Percentiles rank a stretch among this genome's conserved stretches.
Conservation (phyloP, 305 asterid genomes). For the Solanum aculeatissimum region DNA sequence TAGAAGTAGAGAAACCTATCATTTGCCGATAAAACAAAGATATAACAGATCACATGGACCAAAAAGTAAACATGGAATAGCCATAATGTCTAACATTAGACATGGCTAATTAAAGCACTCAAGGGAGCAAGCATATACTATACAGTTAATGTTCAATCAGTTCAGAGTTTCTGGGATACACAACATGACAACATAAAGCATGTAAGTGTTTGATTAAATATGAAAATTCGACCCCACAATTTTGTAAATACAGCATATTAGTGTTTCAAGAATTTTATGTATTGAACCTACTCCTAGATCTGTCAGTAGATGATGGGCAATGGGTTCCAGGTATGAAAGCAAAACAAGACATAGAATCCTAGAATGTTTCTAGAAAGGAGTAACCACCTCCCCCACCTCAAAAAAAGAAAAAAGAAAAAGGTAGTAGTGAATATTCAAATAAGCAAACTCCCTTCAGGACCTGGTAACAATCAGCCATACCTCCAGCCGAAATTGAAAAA, state of each 20-base stretch:
- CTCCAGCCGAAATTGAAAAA: neutral
- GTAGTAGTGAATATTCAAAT: neutral
- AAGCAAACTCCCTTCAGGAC: neutral
- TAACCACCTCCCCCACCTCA: neutral
- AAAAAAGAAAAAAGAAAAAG: neutral
- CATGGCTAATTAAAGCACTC: neutral
- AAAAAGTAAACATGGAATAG: neutral
- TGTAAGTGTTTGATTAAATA: neutral
- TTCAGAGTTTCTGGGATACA: neutral
- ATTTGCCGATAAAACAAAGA: neutral
- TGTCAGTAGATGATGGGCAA: neutral
- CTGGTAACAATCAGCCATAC: neutral
- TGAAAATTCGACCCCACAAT: too few relatives aligned
- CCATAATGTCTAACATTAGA: neutral
- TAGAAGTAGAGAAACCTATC: neutral
- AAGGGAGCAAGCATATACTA: neutral
- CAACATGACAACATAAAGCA: neutral
- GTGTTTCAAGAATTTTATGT: neutral
- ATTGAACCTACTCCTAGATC: neutral
- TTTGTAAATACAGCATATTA: neutral
- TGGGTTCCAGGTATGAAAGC: neutral
- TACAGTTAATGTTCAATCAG: neutral
- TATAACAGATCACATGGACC: neutral
- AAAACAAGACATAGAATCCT: neutral
- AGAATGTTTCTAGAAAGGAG: neutral